These are phyloP conservation scores for Melastoma candidum DNA, from an alignment of 441 rosid genomes.

Conservation along the genomic window DNA sequence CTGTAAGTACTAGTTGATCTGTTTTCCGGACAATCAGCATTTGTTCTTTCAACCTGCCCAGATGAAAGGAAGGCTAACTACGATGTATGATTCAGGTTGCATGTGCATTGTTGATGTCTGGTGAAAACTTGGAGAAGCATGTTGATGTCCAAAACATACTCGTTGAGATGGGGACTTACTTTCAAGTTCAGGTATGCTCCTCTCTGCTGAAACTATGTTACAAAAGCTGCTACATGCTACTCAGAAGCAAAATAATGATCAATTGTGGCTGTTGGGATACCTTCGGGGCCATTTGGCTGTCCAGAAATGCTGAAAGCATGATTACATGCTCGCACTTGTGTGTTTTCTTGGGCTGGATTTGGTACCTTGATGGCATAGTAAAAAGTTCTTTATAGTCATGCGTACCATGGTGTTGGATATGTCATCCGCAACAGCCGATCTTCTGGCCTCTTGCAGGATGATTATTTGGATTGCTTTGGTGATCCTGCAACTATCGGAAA, in stretches of 20 bases:
- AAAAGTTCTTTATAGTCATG: no score
- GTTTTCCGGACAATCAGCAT: no score
- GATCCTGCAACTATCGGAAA: conserved; percentile 70
- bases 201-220: neutral
- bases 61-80: no score
- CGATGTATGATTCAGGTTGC: conserved; percentile 11
- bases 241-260: neutral
- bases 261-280: no score
- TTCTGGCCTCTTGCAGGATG: conserved; percentile 39
- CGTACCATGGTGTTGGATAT: neutral
- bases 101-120: conserved; percentile 68
- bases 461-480: conserved; percentile 83
- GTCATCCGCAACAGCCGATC: neutral
- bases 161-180: conserved; percentile 78
- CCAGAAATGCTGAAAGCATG: no score
- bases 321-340: no score
- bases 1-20: conserved; percentile 40
- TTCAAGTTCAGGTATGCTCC: conserved; percentile 67
- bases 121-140: conserved; percentile 73
- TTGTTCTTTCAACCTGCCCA: no score
- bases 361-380: neutral
- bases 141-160: conserved; percentile 57
- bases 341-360: no score
- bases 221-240: neutral
- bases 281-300: no score